A percentile compares a stretch with the other conserved stretches of the same genome.
phyloP scores from a whole-genome alignment of 345 rosid species.

The Salix arbutifolia region DNA sequence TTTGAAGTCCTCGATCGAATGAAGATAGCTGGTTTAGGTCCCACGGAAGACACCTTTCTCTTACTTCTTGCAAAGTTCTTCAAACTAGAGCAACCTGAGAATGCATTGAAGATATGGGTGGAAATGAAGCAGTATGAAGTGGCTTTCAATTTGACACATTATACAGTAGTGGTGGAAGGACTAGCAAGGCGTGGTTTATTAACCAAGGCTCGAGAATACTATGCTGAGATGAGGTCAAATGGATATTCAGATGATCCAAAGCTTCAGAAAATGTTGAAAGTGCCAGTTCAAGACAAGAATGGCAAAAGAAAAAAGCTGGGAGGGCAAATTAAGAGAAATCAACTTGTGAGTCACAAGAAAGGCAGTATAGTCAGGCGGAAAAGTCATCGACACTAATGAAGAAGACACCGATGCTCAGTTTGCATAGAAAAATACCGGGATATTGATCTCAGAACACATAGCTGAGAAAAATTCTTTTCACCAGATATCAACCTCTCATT shows the following conservation, averaged over 20 bases:
- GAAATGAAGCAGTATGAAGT: constrained; percentile 63
- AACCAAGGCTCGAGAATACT: constrained; percentile 50
- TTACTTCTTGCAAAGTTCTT: constrained; percentile 54
- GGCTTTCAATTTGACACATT: constrained; percentile 39
- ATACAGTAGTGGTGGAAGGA: constrained; percentile 49
- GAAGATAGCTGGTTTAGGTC: constrained; percentile 59
- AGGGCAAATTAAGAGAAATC: constrained; percentile 17
- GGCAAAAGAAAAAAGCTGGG: constrained; percentile 13
- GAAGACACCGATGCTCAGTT: too few relatives aligned
- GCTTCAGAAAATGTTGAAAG: constrained; percentile 54
- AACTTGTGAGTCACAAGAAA: constrained; percentile 12
- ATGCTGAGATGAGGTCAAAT: constrained; percentile 59
- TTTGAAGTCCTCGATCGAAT: constrained; percentile 52
- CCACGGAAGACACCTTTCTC: constrained; percentile 53
- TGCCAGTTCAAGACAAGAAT: constrained; percentile 19
- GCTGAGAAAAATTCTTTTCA: not conserved
- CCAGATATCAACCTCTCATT: not conserved
- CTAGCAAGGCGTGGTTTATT: constrained; percentile 53
- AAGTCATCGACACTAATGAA: not conserved
- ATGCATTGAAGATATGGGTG: constrained; percentile 64
- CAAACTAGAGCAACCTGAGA: constrained; percentile 53
- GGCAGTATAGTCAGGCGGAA: constrained; percentile 13
- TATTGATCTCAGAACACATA: not conserved
- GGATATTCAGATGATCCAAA: constrained; percentile 74
- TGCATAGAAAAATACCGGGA: too few relatives aligned